Evolutionary conservation across 306 rosid genomes (phyloP), one percentile per base, ranked within the genome.

Genomic region (Sesbania bispinosa): DNA sequence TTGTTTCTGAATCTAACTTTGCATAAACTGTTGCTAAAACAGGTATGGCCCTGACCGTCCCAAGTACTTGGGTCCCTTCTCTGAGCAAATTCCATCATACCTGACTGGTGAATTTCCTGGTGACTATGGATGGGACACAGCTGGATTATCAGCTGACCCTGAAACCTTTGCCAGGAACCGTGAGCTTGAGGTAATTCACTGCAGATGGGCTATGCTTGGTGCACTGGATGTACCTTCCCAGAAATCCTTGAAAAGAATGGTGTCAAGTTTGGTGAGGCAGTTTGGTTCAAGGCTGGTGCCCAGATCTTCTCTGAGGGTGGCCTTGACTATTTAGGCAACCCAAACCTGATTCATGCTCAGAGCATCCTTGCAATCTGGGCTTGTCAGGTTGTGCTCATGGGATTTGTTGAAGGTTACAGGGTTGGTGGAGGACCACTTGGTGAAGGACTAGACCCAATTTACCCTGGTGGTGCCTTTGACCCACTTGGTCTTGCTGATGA

Each of bases 81-180:
- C 98, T 0, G 98, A 94, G 3, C 98, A 94, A 81, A 94, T 88
- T 29, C 98, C 98, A 47, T 88, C 97, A 45, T 93, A 90, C 90
- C 64, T 93, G 73, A 90, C 96, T 0, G 96, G 98, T 39, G 98
- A 94, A 61, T 94, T 94, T 55, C 92, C 97, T 0, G 96, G 96
- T 29, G 98, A 94, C 87, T 94, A 94, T 18, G 98, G 97, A 54
- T 94, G 98, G 96, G 97, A 94, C 82, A 94, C 98, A 4, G 97
- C 97, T 7, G 98, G 98, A 1, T 68, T 94, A 36, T 94, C 98
- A 5, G 98, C 98, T 4, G 98, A 94, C 78, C 98, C 98, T 0
- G 96, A 94, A 79, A 94, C 97, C 10, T 94, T 94, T 3, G 96
- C 98, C 11, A 83, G 77, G 77, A 93, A 90, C 92, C 93, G 98